Base-by-base conservation (phyloP, 2,329 filamentous ascomycete species). In the Metarhizium anisopliae region DNA sequence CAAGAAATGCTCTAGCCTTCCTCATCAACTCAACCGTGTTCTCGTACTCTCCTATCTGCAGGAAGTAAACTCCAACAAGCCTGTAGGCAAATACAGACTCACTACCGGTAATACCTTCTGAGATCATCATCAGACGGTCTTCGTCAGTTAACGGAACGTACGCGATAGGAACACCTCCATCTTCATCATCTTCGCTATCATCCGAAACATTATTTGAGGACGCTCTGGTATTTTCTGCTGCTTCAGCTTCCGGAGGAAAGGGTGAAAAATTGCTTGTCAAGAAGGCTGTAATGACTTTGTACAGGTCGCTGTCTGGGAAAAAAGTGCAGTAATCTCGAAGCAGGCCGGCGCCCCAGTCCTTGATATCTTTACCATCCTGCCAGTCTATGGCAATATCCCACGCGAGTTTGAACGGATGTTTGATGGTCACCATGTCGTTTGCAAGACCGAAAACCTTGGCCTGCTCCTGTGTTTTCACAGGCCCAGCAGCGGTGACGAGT, bases 361-460 rank as follows among this genome's bases (percentile, higher is more conserved):
- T 75, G 51, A 94, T 80, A 50, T 82, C 82, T 62, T 89, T 84
- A 47, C 84, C 75, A 68, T 96, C 92, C 62, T 88, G 82, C 89
- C 93, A 97, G 66, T 97, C 90, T 57, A 99, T 77, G 35, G 88
- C 81, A 58, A 96, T 86, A 63, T 90, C 87, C 95, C 95, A 99
- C 0, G 94, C 94, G 16, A 95, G 78, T 60, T 86, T 83, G 71
- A 87, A 96, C 0, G 90, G 89, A 63, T 97, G 91, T 63, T 93
- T 92, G 68, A 99, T 94, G 58, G 96, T 89, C 58, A 99, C 93
- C 89, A 99, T 96, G 59, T 93, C 94, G 59, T 86, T 84, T 0
- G 93, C 91, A 53, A 94, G 75, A 58, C 87, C 86, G 64, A 87
- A 72, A 0, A 96, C 86, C 60, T 87, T 85, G 40, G 83, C 75